Evolutionary conservation across 169 alveolate genomes (phyloP), one percentile per base, ranked within the genome.

Genomic region (Eimeria mitis): DNA sequence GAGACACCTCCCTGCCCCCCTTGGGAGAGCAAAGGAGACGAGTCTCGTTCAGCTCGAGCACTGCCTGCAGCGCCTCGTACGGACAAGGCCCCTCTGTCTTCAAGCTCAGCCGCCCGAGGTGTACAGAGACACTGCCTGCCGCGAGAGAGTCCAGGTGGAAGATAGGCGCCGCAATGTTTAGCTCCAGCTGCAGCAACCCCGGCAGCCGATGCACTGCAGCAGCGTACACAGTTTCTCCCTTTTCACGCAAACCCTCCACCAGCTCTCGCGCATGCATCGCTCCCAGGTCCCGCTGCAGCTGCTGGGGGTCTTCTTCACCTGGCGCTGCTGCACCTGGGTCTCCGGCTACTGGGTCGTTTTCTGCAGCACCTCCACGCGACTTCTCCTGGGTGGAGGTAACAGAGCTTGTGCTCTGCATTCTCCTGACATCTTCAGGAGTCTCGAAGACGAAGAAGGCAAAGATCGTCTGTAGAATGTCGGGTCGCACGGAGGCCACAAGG

Each of bases 11-110:
- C 89, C 47, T 44, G 28, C 95, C 95, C 52, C 49, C 96, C 47
- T 84, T 78, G 23, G 95, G 95, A 75, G 71, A 40, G 78, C 95
- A 97, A 47, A 97, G 97, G 73, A 98, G 75, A 73, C 97, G 98
- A 65, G 99, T 98, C 78, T 98, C 98, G 89, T 97, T 97, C 65
- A 98, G 96, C 94, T 98, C 98, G 63, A 98, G 78, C 25, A 97
- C 92, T 23, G 97, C 97, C 49, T 96, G 95, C 95, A 97, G 73
- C 31, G 97, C 89, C 47, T 96, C 96, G 65, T 97, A 96, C 31
- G 97, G 96, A 68, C 99, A 98, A 34, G 98, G 97, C 47, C 97
- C 97, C 76, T 97, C 97, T 47, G 98, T 96, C 94, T 89, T 96
- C 47, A 97, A 97, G 31, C 95, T 78, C 63, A 97, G 97, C 68